Conservation (phyloP, 1,284 basidiomycete genomes). For the Stygiomarasmius scandens region DNA sequence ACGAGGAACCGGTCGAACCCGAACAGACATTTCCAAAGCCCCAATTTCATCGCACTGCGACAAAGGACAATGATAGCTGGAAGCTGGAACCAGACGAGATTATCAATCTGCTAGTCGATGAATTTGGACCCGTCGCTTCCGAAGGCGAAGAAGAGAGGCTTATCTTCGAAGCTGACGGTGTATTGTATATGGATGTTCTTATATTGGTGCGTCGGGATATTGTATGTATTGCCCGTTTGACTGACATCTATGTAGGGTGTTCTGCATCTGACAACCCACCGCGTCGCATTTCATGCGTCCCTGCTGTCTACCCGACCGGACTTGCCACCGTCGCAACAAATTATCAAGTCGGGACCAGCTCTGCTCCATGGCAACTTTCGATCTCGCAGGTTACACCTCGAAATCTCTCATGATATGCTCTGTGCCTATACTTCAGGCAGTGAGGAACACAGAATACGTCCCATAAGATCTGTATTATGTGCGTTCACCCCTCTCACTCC, state of each 20-base stretch:
- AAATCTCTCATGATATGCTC: slow-evolving; percentile 64
- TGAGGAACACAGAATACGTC: slow-evolving; percentile 56
- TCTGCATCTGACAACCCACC: slow-evolving; percentile 66
- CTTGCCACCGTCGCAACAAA: slow-evolving; percentile 27
- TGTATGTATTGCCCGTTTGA: neutral
- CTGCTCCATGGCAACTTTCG: slow-evolving; percentile 31
- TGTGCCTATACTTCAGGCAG: slow-evolving; percentile 59
- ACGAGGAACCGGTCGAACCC: neutral
- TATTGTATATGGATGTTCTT: slow-evolving; percentile 50
- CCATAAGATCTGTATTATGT: slow-evolving; percentile 54
- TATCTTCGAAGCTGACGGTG: slow-evolving; percentile 56
- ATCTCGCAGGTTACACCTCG: slow-evolving; percentile 65
- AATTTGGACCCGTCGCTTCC: slow-evolving; percentile 49
- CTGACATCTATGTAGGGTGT: slow-evolving; percentile 46
- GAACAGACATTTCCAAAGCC: neutral
- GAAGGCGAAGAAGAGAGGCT: slow-evolving; percentile 53
- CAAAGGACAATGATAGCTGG: slow-evolving; percentile 27
- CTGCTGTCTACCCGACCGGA: slow-evolving; percentile 50
- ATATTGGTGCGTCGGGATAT: slow-evolving; percentile 41
- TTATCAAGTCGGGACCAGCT: slow-evolving; percentile 58
- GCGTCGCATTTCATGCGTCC: slow-evolving; percentile 67
- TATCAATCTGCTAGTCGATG: slow-evolving; percentile 42
- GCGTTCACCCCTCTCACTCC: slow-evolving; percentile 23
- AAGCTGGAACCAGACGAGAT: slow-evolving; percentile 41
- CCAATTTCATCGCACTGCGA: slow-evolving; percentile 19